phyloP scores from a whole-genome alignment of 1,139 yeast species.

The Schizosaccharomyces versatilis region DNA sequence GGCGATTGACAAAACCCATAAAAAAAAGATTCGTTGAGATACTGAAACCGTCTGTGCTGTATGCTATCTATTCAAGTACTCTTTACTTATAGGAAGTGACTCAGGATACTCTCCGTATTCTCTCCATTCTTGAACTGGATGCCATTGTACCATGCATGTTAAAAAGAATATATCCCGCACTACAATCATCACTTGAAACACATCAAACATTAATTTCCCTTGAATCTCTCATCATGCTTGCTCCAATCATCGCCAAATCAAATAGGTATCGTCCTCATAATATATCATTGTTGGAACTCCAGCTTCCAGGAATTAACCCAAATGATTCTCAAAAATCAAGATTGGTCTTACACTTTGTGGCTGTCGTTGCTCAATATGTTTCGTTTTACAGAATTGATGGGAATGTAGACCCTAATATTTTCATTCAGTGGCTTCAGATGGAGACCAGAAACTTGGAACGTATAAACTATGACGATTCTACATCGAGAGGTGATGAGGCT shows the following conservation, averaged over 20 bases:
- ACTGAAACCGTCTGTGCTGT: not conserved
- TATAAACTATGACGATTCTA: constrained; percentile 6
- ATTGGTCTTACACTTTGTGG: constrained; percentile 45
- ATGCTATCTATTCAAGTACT: not conserved
- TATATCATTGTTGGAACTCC: constrained; percentile 45
- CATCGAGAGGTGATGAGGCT: constrained; percentile 19
- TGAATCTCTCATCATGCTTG: constrained; percentile 40
- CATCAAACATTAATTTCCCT: constrained; percentile 64
- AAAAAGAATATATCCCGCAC: constrained; percentile 61
- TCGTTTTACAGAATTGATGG: constrained; percentile 32
- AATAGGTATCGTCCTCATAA: constrained; percentile 58
- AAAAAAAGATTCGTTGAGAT: not conserved
- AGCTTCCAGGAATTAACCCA: constrained; percentile 68
- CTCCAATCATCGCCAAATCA: constrained; percentile 43
- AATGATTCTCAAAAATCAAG: constrained; percentile 64
- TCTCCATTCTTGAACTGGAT: constrained; percentile 43
- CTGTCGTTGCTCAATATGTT: constrained; percentile 47
- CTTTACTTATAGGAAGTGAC: not conserved
- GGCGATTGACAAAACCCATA: not conserved
- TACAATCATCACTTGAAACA: constrained; percentile 55
- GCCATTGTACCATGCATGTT: constrained; percentile 42
- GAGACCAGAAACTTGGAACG: constrained; percentile 14
- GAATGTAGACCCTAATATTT: constrained; percentile 30
- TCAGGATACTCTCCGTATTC: constrained; percentile 27
- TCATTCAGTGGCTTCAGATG: constrained; percentile 49